Conservation (phyloP, 1,139 yeast genomes). For the Saccharomyces pastorianus region DNA sequence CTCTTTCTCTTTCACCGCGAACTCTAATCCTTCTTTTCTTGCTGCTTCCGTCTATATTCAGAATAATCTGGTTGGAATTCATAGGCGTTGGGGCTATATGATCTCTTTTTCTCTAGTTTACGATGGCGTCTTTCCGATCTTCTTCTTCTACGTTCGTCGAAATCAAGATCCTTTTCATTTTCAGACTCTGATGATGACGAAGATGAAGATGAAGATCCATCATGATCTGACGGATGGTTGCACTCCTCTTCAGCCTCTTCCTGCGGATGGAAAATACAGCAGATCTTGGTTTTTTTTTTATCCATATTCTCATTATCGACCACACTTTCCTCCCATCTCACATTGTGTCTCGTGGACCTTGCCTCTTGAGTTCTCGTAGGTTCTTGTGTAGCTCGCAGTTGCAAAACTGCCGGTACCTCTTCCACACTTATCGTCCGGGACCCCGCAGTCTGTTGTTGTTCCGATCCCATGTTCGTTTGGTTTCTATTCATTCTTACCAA, state of each 20-base stretch:
- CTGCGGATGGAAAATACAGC: conserved; percentile 89
- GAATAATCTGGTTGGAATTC: conserved; percentile 63
- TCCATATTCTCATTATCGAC: conserved; percentile 84
- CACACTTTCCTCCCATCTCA: conserved; percentile 78
- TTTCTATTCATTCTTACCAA: conserved; percentile 1
- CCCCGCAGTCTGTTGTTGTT: conserved; percentile 8
- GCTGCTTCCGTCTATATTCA: conserved; percentile 10
- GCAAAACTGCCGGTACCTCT: conserved; percentile 17
- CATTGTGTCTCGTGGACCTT: conserved; percentile 38
- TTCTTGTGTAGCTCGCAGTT: conserved; percentile 17
- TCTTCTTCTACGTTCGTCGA: conserved; percentile 27
- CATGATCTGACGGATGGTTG: conserved; percentile 32
- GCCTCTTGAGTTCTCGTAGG: neutral
- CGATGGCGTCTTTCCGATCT: conserved; percentile 29
- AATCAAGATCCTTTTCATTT: conserved; percentile 19
- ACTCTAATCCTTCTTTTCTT: neutral
- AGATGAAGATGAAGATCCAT: conserved; percentile 14
- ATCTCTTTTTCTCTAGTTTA: conserved; percentile 21
- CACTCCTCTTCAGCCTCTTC: conserved; percentile 57
- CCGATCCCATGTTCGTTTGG: conserved; percentile 3
- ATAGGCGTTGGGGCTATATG: conserved; percentile 57
- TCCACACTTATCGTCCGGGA: conserved; percentile 19
- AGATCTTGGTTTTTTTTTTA: conserved; percentile 84
- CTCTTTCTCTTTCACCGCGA: neutral
- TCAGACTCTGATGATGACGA: conserved; percentile 29